A percentile compares a stretch with the other conserved stretches of the same genome.
Conservation (phyloP, 2,329 filamentous ascomycete genomes). For the Lecanicillium sp. region DNA sequence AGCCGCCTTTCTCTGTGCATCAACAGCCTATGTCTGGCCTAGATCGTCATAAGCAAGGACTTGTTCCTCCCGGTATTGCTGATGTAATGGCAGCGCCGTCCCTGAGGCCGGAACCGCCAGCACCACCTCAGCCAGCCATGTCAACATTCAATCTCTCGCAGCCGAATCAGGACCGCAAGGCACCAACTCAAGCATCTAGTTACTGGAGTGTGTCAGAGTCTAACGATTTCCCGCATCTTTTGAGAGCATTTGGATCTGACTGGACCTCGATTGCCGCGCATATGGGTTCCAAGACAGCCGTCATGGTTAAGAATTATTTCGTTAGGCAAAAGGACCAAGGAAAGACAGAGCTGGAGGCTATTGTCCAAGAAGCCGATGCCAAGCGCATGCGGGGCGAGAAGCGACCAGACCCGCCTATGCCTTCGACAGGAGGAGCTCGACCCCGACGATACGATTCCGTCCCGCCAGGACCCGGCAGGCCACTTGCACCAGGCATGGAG, state of each 20-base stretch:
- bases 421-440: constrained; percentile 37
- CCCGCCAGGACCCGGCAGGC: constrained; percentile 21
- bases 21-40: constrained; percentile 20
- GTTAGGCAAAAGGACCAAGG: constrained; percentile 53
- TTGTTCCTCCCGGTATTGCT: constrained; percentile 29
- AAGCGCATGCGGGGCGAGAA: constrained; percentile 50
- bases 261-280: constrained; percentile 68
- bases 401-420: constrained; percentile 51
- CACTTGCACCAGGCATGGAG: constrained; percentile 37
- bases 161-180: constrained; percentile 40
- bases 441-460: constrained; percentile 42
- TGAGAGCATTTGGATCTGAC: constrained; percentile 71
- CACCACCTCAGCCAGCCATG: constrained; percentile 37
- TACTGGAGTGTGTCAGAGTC: constrained; percentile 84
- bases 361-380: constrained; percentile 53
- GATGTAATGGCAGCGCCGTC: constrained; percentile 52
- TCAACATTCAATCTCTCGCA: constrained; percentile 43
- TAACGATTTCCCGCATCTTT: constrained; percentile 65
- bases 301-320: constrained; percentile 76
- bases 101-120: constrained; percentile 45
- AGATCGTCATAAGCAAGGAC: constrained; percentile 5
- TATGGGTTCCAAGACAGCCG: constrained; percentile 77
- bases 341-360: constrained; percentile 50
- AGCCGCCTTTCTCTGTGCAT: constrained; percentile 31
- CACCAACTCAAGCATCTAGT: constrained; percentile 58